Evolutionary conservation across 2,329 filamentous ascomycete genomes (phyloP).

Genomic region (Saccharata proteae): DNA sequence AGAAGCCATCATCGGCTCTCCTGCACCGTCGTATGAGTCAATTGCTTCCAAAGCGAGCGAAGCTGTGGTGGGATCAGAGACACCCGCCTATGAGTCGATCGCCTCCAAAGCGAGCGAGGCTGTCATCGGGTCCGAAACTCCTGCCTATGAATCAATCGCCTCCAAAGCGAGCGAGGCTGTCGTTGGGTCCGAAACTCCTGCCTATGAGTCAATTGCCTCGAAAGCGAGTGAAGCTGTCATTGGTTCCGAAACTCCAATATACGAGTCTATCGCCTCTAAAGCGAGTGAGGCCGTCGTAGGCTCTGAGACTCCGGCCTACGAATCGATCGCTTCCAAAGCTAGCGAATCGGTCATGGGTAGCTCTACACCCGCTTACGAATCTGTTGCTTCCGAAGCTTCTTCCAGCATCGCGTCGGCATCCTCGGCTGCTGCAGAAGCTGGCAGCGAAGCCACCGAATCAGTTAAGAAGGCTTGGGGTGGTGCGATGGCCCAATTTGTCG

Average conservation of each 20-base stretch:
- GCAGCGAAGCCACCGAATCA: slow-evolving; percentile 16
- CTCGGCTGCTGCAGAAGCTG: slow-evolving; percentile 14
- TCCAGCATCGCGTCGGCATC: slow-evolving; percentile 8
- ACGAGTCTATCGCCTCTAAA: slow-evolving; percentile 33
- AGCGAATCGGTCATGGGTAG: slow-evolving; percentile 12
- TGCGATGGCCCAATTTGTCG: slow-evolving; percentile 39
- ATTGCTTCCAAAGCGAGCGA: slow-evolving; percentile 29
- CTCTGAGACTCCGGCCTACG: slow-evolving; percentile 37
- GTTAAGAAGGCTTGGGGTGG: slow-evolving; percentile 43
- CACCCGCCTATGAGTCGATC: slow-evolving; percentile 32
- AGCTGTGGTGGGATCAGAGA: slow-evolving; percentile 32
- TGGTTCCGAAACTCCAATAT: slow-evolving; percentile 32
- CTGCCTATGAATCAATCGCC: slow-evolving; percentile 30
- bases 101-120: slow-evolving; percentile 35
- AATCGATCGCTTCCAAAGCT: slow-evolving; percentile 15
- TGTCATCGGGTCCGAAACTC: slow-evolving; percentile 35
- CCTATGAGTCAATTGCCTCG: slow-evolving; percentile 15
- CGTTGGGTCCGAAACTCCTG: slow-evolving; percentile 12
- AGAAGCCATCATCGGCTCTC: slow-evolving; percentile 14
- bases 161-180: slow-evolving; percentile 10
- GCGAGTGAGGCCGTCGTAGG: slow-evolving; percentile 35
- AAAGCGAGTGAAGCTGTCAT: slow-evolving; percentile 33
- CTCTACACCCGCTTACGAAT: slow-evolving; percentile 11
- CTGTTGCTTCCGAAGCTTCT: slow-evolving; percentile 10
- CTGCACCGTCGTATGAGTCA: slow-evolving; percentile 12